phyloP scores from a whole-genome alignment of 805 yeast species.

The Saccharomyces mikatae region DNA sequence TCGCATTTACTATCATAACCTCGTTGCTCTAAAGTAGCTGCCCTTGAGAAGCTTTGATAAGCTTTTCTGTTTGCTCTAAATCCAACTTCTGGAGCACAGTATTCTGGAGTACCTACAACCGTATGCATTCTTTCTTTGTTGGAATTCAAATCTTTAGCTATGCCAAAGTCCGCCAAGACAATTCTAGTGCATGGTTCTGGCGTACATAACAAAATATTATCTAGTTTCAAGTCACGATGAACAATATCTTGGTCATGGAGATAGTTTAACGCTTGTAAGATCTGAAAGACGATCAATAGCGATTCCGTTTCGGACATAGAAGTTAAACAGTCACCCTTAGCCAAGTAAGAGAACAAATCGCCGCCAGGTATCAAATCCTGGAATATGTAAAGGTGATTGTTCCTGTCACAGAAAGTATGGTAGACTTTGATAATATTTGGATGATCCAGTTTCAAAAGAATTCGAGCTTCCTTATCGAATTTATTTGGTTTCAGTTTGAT shows the following conservation, averaged over 20 bases:
- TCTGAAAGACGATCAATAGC: constrained; percentile 46
- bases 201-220: constrained; percentile 49
- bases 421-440: constrained; percentile 44
- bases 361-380: constrained; percentile 50
- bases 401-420: constrained; percentile 25
- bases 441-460: constrained; percentile 35
- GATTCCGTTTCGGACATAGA: constrained; percentile 49
- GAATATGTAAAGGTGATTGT: constrained; percentile 35
- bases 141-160: constrained; percentile 33
- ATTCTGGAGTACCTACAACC: constrained; percentile 58
- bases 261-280: constrained; percentile 47
- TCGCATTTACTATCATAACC: constrained; percentile 56
- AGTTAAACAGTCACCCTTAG: constrained; percentile 33
- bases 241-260: constrained; percentile 48
- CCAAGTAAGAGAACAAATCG: constrained; percentile 49
- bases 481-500: constrained; percentile 27
- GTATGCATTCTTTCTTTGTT: constrained; percentile 37
- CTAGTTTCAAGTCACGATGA: constrained; percentile 61
- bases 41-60: constrained; percentile 20
- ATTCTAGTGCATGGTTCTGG: constrained; percentile 47
- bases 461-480: constrained; percentile 37
- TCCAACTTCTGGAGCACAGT: constrained; percentile 66
- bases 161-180: constrained; percentile 64
- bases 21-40: constrained; percentile 19
- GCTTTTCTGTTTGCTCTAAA: constrained; percentile 31